Base-by-base conservation (phyloP, 148 eudicot genomes). In the Amaranthus palmeri region DNA sequence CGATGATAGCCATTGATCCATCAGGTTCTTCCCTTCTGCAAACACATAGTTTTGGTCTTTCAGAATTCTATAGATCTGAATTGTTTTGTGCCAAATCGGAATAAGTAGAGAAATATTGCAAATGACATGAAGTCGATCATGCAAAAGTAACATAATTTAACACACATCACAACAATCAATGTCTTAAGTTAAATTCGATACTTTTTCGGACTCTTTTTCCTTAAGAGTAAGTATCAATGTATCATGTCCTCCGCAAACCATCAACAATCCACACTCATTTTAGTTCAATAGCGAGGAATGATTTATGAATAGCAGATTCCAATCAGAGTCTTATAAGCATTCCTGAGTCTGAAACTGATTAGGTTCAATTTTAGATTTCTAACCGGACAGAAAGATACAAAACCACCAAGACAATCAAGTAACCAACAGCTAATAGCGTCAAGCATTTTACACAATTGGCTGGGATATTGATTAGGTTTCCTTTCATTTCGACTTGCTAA, bases 1-100 rank as follows among this genome's bases (percentile, higher is more conserved):
- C 7, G 82, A 79, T 45, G 82, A 79, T 10, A 79, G 79, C 82
- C 82, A 79, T 25, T 79, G 82, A 48, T 79, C 82, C 76, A 75
- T 79, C 56, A 71, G 14, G 69, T 71, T 75, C 43, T 75, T 76
- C 55, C 78, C 82, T 71, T 71, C 82, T 79, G 82, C 72, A 71
- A 42, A 56, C 56, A 74, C 54, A 68, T 51, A 61, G 6, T 17
- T 25, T 51, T 2, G 36, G 36, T 25, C 36, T 25, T 25, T 25
- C 36, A 25, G 36, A 25, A 25, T 25, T 25, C 36, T 25, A 25
- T 4, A 36, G 4, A 60, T 9, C 8, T 25, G 17, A 15, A 17
- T 15, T 11, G 36, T 25, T 54, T 13, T 40, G 36, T 8, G 61
- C 45, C 5, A 54, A 54, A 57, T 6, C 4, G 7, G 43, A 75